Evolutionary conservation across 345 rosid genomes (phyloP).

Genomic region (Capsella bursapastoris): DNA sequence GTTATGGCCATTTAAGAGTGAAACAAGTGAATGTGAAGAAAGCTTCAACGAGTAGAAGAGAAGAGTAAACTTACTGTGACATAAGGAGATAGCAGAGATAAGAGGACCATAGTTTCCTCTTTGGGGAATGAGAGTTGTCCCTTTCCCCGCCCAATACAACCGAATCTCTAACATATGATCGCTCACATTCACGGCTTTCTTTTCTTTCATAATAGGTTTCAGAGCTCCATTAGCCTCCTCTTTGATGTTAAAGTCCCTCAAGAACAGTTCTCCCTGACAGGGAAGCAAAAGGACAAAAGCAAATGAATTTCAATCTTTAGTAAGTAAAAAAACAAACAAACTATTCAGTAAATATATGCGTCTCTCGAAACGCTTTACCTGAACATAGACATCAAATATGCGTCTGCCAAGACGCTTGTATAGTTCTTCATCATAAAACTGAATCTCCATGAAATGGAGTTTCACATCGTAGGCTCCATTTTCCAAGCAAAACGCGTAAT

Average conservation of each 20-base stretch:
- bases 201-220: slow-evolving; percentile 32
- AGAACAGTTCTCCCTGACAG: slow-evolving; percentile 32
- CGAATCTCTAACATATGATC: slow-evolving; percentile 55
- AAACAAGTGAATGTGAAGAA: background rate
- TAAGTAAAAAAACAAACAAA: too few species aligned
- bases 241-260: slow-evolving; percentile 58
- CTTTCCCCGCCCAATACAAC: slow-evolving; percentile 63
- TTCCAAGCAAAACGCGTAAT: slow-evolving; percentile 62
- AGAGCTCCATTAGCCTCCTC: slow-evolving; percentile 53
- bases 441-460: slow-evolving; percentile 72
- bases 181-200: slow-evolving; percentile 39
- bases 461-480: slow-evolving; percentile 64
- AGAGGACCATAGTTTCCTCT: slow-evolving; percentile 65
- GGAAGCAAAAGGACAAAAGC: background rate
- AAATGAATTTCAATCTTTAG: background rate
- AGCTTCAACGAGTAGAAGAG: background rate
- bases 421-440: slow-evolving; percentile 49
- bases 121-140: slow-evolving; percentile 49
- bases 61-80: slow-evolving; percentile 41
- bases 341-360: too few species aligned
- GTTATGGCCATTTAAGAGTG: background rate
- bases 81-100: slow-evolving; percentile 65
- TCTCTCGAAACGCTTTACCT: slow-evolving; percentile 32
- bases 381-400: slow-evolving; percentile 66
- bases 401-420: slow-evolving; percentile 59